phyloP scores from a whole-genome alignment of 2,329 filamentous ascomycete species.

The Xylaria sp. region DNA sequence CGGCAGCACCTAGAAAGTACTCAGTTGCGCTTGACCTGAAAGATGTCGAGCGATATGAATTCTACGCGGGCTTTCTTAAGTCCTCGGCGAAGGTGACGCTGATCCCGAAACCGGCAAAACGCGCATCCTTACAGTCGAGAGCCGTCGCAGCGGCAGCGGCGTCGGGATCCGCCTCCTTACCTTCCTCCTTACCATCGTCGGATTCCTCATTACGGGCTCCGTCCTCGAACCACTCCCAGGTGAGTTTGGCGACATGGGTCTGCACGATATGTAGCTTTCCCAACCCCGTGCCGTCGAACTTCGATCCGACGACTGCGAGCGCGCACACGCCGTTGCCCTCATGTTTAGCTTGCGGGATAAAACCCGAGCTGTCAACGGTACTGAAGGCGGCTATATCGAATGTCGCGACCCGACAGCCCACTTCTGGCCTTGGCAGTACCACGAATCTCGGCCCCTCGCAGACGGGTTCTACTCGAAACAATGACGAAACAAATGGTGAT shows the following conservation, averaged over 20 bases:
- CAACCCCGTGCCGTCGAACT: slow-evolving; percentile 88
- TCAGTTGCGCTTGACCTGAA: slow-evolving; percentile 84
- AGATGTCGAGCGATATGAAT: slow-evolving; percentile 84
- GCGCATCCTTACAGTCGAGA: slow-evolving; percentile 52
- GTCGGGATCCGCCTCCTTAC: slow-evolving; percentile 39
- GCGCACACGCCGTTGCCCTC: slow-evolving; percentile 75
- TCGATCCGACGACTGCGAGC: slow-evolving; percentile 77
- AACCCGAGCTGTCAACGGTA: slow-evolving; percentile 74
- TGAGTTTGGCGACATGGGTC: slow-evolving; percentile 76
- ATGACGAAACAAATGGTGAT: slow-evolving; percentile 14
- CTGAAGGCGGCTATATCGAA: slow-evolving; percentile 81
- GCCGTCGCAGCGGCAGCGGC: slow-evolving; percentile 43
- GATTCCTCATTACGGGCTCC: slow-evolving; percentile 37
- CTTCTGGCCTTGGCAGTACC: slow-evolving; percentile 11
- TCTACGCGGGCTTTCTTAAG: slow-evolving; percentile 89
- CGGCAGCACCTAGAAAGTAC: slow-evolving; percentile 74
- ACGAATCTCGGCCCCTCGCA: slow-evolving; percentile 9
- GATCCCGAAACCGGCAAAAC: slow-evolving; percentile 72
- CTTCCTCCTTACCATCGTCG: slow-evolving; percentile 28
- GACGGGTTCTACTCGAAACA: slow-evolving; percentile 7
- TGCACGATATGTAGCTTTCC: slow-evolving; percentile 95
- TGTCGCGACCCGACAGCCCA: slow-evolving; percentile 47
- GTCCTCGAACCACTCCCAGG: slow-evolving; percentile 42
- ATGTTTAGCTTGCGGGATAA: slow-evolving; percentile 90
- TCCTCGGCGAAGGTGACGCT: slow-evolving; percentile 92